phyloP scores from a whole-genome alignment of 495 filamentous ascomycete species.

The Daldinia loculata region DNA sequence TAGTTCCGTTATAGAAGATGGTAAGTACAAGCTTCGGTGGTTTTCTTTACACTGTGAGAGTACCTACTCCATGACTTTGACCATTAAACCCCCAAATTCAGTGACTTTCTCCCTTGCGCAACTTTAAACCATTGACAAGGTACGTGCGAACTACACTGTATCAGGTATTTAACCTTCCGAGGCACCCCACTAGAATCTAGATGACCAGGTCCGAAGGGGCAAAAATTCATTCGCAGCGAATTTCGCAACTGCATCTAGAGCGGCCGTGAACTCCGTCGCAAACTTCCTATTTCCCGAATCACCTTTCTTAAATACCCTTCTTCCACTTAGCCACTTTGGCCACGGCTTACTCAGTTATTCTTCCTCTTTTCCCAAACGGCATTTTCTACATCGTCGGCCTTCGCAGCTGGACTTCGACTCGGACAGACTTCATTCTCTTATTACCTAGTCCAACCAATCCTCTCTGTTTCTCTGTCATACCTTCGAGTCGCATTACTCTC shows the following conservation, averaged over 20 bases:
- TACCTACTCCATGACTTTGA: background rate
- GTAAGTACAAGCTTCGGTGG: background rate
- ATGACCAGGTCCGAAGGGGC: constrained; percentile 11
- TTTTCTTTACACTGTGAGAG: background rate
- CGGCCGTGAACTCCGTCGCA: constrained; percentile 31
- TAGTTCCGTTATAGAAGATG: background rate
- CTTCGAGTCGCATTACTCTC: background rate
- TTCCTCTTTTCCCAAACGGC: background rate
- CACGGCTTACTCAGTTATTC: background rate
- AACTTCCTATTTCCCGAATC: constrained; percentile 21
- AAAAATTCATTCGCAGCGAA: constrained; percentile 18
- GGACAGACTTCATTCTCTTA: background rate
- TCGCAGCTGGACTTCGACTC: background rate
- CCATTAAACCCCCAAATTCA: too few relatives aligned
- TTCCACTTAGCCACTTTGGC: background rate
- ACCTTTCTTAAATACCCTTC: background rate
- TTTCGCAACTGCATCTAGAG: constrained; percentile 19
- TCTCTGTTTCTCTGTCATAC: background rate
- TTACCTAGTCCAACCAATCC: constrained; percentile 16
- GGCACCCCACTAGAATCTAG: background rate
- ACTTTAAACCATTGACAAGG: background rate
- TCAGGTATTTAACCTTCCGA: constrained; percentile 3
- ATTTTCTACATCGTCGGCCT: background rate
- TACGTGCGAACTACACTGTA: background rate
- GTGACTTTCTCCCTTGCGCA: too few relatives aligned